Conservation (phyloP, 2,329 filamentous ascomycete species). For the Xylaria sp. region DNA sequence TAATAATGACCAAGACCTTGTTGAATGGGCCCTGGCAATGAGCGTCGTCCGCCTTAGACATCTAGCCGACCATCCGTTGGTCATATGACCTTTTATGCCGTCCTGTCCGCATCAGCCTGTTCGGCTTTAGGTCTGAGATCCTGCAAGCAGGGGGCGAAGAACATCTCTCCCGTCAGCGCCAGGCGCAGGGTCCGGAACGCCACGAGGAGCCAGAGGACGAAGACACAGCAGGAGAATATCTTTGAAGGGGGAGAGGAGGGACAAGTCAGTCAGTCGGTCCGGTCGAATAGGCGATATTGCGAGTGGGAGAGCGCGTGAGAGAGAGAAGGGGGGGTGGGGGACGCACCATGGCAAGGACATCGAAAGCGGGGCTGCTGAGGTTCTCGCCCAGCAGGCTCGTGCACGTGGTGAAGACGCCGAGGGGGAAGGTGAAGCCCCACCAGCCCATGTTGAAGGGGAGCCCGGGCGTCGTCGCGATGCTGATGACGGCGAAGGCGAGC, state of each 20-base stretch:
- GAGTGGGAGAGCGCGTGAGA: too few relatives aligned
- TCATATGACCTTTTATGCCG: too few relatives aligned
- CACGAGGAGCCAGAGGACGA: slow-evolving; percentile 48
- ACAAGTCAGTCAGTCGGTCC: too few relatives aligned
- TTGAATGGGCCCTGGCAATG: too few relatives aligned
- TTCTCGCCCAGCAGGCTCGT: slow-evolving; percentile 43
- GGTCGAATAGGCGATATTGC: not conserved
- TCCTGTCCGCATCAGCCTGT: too few relatives aligned
- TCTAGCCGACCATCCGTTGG: too few relatives aligned
- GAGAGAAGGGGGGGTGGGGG: too few relatives aligned
- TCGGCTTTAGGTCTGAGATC: not conserved
- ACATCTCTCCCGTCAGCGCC: slow-evolving; percentile 46
- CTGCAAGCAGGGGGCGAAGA: slow-evolving; percentile 48
- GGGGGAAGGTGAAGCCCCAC: slow-evolving; percentile 45
- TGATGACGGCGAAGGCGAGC: slow-evolving; percentile 38
- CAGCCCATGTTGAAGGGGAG: slow-evolving; percentile 44
- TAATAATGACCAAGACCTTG: too few relatives aligned
- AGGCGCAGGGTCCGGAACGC: slow-evolving; percentile 42
- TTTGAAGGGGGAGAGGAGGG: too few relatives aligned
- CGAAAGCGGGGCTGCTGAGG: slow-evolving; percentile 26
- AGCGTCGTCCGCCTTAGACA: too few relatives aligned
- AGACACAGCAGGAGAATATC: slow-evolving; percentile 46
- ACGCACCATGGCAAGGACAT: not conserved
- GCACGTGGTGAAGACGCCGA: slow-evolving; percentile 45
- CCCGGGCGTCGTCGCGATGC: slow-evolving; percentile 37